Base-by-base conservation (phyloP, 2,329 filamentous ascomycete genomes). In the Diaporthe nobilis region DNA sequence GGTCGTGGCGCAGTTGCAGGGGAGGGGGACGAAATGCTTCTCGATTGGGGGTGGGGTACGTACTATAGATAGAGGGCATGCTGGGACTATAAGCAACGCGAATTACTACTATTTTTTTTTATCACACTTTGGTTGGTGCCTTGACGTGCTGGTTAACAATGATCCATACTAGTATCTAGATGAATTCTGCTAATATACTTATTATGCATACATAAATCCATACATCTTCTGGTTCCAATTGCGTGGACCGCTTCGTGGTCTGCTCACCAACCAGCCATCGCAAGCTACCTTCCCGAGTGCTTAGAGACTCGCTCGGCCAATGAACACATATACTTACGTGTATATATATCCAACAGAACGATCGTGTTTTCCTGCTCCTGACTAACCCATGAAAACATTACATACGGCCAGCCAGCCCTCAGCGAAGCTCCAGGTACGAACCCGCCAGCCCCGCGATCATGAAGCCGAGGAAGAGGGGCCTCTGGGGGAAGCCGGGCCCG, bases 401-500 rank as follows among this genome's bases (percentile, higher is more conserved):
- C 53, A 12, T 6, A 3, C 42, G 4, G 6, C 15, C 28, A 12
- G 6, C 15, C 28, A 34, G 6, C 58, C 25, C 51, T 39, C 42
- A 65, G 17, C 73, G 31, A 0, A 71, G 67, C 31, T 71, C 75
- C 75, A 77, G 31, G 25, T 63, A 77, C 31, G 75, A 72, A 77
- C 78, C 75, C 78, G 57, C 76, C 77, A 81, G 47, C 75, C 80
- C 34, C 78, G 77, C 12, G 78, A 22, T 71, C 22, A 80, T 78
- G n/a, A 84, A 80, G 2, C 61, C 77, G 2, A 75, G 65, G 75
- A 86, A 86, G 0, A 82, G 22, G 17, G 77, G 79, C 22, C 76
- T 78, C 80, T 87, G 86, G 20, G 86, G 86, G 76, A 86, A 87
- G 8, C 81, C 85, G 0, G 85, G 84, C 10, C 85, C 83, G 13